Evolutionary conservation across 345 rosid species (phyloP), one percentile per base, ranked within the genome.

Genomic region (Syzygium jambos): DNA sequence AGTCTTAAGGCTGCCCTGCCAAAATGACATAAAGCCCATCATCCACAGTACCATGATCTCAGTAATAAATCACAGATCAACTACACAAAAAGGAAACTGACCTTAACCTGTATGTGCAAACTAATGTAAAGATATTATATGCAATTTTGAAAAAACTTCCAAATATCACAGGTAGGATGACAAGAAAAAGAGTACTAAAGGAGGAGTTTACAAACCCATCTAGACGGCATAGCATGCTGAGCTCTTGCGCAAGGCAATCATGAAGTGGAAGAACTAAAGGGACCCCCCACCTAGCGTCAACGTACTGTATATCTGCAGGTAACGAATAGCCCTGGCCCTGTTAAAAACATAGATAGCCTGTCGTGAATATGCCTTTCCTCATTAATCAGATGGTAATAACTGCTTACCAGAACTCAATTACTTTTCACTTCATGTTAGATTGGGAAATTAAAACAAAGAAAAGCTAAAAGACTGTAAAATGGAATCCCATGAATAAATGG

Each of bases 281-380:
- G 25, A 91, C 89, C 86, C 94, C 91, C 96, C 98, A 94, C 90
- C 99, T 94, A 15, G 96, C 93, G 92, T 98, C 99, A 84, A 95
- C 97, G 84, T 94, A 93, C 87, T 98, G 98, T 87, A 98, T 94
- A 91, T 98, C 99, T 80, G 99, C 99, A n/a, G 99, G 91, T 86
- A 98, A 93, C 86, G 99, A 96, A 92, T 95, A 96, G 80, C 98
- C 99, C 88, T 92, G 93, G 80, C 99, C 99, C 99, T 98, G 94
- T 89, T 84, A 78, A 43, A 91, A 85, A 52, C 17, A 90, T 85
- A 86, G 34, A 83, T 29, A 84, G 23, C 10, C 41, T 59, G 52
- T 84, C 27, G 25, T 84, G 9, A 84, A 84, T 54, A 86, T 53
- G 41, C 78, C 51, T 86, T 86, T 25, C 55, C 11, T 27, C 49